Evolutionary conservation across 106 monocot species (phyloP).

Genomic region (Amphibolis antarctica): DNA sequence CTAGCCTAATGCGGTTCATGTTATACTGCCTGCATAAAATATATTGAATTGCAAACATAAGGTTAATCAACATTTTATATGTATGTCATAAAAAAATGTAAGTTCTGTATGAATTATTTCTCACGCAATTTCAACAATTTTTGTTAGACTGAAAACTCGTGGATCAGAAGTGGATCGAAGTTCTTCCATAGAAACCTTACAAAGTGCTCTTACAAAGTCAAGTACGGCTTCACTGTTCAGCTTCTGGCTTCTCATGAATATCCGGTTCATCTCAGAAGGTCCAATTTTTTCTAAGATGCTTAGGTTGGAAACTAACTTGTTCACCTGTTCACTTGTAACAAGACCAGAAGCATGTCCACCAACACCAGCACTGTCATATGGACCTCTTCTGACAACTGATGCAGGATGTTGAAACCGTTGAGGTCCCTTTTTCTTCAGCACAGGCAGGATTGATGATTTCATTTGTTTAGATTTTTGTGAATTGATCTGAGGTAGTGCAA

Average conservation of each 20-base stretch:
- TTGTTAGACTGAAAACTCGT: constrained; percentile 96
- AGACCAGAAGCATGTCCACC: constrained; percentile 83
- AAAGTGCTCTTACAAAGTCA: constrained; percentile 98
- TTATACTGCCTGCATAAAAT: constrained; percentile 76
- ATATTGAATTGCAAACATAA: neutral
- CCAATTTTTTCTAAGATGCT: constrained; percentile 90
- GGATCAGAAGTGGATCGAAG: constrained; percentile 90
- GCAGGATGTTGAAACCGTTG: too few species aligned
- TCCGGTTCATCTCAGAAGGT: constrained; percentile 79
- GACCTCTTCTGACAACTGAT: constrained; percentile 66
- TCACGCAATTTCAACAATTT: constrained; percentile 99
- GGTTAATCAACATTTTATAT: neutral
- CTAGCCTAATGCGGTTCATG: constrained; percentile 97
- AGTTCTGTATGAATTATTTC: constrained; percentile 7
- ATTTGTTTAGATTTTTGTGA: constrained; percentile 68
- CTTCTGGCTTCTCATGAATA: constrained; percentile 81
- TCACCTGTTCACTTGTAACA: constrained; percentile 81
- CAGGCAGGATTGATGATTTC: constrained; percentile 80
- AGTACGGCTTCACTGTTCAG: constrained; percentile 87
- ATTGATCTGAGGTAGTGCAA: constrained; percentile 76
- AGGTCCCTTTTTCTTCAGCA: constrained; percentile 71
- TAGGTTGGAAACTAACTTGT: constrained; percentile 63
- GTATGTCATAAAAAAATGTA: neutral
- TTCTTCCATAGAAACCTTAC: constrained; percentile 98
- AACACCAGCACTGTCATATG: constrained; percentile 99